These are phyloP conservation scores for Quercus lobata DNA, from an alignment of 331 rosid genomes.

Conservation along the genomic window DNA sequence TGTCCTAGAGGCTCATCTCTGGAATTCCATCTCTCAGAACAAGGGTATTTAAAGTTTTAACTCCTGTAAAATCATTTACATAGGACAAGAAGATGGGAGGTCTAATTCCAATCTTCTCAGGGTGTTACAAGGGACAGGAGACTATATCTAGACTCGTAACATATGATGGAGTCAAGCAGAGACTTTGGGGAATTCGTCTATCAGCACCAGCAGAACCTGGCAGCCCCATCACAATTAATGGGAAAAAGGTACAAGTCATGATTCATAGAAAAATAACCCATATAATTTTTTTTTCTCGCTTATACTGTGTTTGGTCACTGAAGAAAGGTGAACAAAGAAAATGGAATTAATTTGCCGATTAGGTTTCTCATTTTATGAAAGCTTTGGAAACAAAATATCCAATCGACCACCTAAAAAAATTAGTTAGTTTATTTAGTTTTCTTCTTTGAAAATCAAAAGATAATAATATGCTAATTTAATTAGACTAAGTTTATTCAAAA, in stretches of 20 bases:
- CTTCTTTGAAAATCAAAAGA: background rate
- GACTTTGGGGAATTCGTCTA: constrained; percentile 75
- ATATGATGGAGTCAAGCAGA: constrained; percentile 82
- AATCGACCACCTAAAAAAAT: background rate
- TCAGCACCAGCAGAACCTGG: constrained; percentile 67
- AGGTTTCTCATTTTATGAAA: background rate
- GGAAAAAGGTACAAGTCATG: constrained; percentile 33
- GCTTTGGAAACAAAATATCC: background rate
- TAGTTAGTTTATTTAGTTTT: background rate
- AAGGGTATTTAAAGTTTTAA: constrained; percentile 50
- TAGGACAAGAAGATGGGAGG: constrained; percentile 1
- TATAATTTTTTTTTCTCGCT: background rate
- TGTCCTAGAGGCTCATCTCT: constrained; percentile 85
- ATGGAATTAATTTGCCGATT: background rate
- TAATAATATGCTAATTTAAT: background rate
- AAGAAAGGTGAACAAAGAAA: background rate
- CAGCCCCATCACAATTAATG: constrained; percentile 48
- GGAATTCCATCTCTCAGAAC: constrained; percentile 81
- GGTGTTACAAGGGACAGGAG: constrained; percentile 92
- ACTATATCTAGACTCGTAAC: constrained; percentile 85
- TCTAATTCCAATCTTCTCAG: constrained; percentile 36
- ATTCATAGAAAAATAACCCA: background rate
- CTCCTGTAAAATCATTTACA: background rate
- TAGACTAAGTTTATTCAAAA: too few species aligned
- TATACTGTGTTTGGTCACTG: background rate